These are phyloP conservation scores for Tolypocladium cylindrosporum DNA, from an alignment of 2,329 filamentous ascomycete species.

Conservation along the genomic window DNA sequence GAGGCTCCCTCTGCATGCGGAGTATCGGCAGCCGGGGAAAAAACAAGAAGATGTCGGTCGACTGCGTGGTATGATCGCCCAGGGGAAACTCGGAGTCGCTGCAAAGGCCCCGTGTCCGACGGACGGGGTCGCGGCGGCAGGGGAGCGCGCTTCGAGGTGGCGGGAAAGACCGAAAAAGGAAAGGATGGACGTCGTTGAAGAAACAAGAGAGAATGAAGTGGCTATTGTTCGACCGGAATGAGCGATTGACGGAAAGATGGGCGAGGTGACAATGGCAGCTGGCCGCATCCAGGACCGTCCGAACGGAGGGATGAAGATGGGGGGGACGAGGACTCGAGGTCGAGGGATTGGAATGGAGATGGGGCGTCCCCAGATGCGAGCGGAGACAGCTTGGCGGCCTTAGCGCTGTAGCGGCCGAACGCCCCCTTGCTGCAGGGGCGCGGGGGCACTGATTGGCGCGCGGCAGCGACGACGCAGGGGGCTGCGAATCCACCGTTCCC, in stretches of 20 bases:
- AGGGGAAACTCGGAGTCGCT: not conserved
- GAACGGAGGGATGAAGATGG: not conserved
- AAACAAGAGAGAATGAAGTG: not conserved
- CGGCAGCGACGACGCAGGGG: not conserved
- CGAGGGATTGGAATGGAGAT: not conserved
- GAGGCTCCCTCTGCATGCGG: not conserved
- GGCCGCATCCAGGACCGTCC: not conserved
- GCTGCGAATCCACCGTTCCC: not conserved
- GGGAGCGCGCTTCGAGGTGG: not conserved
- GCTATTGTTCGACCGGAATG: not conserved
- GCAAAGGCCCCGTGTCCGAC: not conserved
- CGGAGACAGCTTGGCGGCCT: not conserved
- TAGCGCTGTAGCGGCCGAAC: not conserved
- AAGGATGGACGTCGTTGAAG: not conserved
- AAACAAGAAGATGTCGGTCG: not conserved
- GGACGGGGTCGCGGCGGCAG: not conserved
- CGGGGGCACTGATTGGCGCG: not conserved
- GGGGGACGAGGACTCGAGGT: not conserved
- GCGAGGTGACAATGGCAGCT: not conserved
- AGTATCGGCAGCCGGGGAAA: not conserved
- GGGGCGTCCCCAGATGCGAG: not conserved
- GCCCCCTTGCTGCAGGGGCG: not conserved
- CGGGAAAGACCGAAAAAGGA: not conserved
- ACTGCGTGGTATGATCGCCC: not conserved
- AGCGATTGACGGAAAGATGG: not conserved